Evolutionary conservation across 495 filamentous ascomycete genomes (phyloP).

Genomic region (Xylaria curta): DNA sequence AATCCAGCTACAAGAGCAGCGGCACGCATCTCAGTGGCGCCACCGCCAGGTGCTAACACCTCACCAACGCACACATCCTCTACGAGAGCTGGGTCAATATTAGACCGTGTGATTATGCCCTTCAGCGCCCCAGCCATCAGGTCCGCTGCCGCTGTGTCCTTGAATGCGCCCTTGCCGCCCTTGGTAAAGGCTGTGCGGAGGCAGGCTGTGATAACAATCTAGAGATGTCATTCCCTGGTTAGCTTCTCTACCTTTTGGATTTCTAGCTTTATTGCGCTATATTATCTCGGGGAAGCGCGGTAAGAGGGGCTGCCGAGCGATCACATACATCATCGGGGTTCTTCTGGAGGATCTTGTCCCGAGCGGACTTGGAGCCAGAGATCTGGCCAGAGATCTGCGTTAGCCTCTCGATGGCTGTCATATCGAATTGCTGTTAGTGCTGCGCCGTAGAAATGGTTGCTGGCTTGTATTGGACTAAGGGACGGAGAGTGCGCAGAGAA

Average conservation of each 20-base stretch:
- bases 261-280: neutral
- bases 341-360: conserved; percentile 57
- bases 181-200: conserved; percentile 92
- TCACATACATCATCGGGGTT: conserved; percentile 55
- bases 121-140: conserved; percentile 84
- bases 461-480: neutral
- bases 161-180: conserved; percentile 91
- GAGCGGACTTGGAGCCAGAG: conserved; percentile 48
- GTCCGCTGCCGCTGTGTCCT: conserved; percentile 88
- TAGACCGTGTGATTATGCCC: conserved; percentile 79
- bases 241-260: conserved; percentile 13
- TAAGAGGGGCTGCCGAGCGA: neutral
- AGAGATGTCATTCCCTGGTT: conserved; percentile 12
- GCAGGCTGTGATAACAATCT: conserved; percentile 91
- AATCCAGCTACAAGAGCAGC: conserved; percentile 92
- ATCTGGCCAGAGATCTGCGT: conserved; percentile 55
- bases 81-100: conserved; percentile 81
- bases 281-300: neutral
- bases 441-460: neutral
- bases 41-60: conserved; percentile 90
- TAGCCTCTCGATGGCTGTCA: conserved; percentile 54
- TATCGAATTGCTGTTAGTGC: conserved; percentile 27
- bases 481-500: neutral
- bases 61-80: conserved; percentile 93
- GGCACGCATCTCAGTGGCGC: conserved; percentile 95